phyloP scores from a whole-genome alignment of 192 early-diverging fungal species.

The Entrophospora sp. region DNA sequence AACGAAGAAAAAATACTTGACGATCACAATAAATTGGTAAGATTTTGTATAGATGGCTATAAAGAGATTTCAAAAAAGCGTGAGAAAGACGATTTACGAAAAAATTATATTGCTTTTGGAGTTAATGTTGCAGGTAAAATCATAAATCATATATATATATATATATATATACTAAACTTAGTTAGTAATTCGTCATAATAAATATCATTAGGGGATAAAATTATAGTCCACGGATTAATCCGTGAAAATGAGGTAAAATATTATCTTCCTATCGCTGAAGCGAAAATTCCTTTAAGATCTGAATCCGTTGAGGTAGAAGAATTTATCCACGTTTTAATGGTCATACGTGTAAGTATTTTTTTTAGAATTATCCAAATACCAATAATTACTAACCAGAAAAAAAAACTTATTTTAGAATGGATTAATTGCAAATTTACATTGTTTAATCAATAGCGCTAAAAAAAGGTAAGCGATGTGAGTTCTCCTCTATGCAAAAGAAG shows the following conservation, averaged over 20 bases:
- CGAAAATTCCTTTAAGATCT: neutral
- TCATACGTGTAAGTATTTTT: conserved; percentile 9
- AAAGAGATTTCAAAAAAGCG: neutral
- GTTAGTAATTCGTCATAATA: neutral
- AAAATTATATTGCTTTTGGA: conserved; percentile 6
- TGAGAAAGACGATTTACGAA: neutral
- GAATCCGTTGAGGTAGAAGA: conserved; percentile 11
- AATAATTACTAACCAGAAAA: neutral
- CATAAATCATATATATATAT: too few relatives aligned
- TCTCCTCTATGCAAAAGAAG: too few relatives aligned
- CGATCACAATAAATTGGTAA: conserved; percentile 8
- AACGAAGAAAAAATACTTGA: neutral
- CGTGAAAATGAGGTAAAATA: conserved; percentile 1
- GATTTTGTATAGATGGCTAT: neutral
- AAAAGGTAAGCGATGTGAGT: too few relatives aligned
- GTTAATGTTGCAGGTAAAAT: conserved; percentile 14
- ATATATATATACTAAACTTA: too few relatives aligned
- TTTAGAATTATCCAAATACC: neutral
- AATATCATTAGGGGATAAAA: neutral
- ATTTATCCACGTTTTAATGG: conserved; percentile 10
- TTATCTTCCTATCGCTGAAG: neutral
- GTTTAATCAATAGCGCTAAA: neutral
- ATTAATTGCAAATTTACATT: neutral
- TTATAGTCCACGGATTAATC: neutral
- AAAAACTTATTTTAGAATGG: neutral